Conservation (phyloP, 805 yeast genomes). For the Cyberlindnera maritima region DNA sequence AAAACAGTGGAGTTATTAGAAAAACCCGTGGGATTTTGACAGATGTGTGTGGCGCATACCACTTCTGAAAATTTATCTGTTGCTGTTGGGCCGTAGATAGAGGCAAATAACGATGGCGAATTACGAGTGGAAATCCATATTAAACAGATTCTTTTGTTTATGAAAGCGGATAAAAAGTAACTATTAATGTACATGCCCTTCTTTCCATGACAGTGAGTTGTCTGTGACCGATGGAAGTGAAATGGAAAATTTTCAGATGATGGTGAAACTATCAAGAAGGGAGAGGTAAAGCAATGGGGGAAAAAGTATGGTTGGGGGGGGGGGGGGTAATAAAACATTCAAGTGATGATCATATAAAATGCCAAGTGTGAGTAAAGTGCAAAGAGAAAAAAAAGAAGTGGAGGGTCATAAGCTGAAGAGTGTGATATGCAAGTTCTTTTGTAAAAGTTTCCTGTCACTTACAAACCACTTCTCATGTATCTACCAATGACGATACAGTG, state of each 20-base stretch:
- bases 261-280: not conserved
- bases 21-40: no score
- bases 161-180: not conserved
- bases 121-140: not conserved
- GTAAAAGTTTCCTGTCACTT: constrained; percentile 11
- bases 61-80: no score
- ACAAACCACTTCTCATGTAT: constrained; percentile 85
- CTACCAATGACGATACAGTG: constrained; percentile 98
- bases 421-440: not conserved
- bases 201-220: not conserved
- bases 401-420: not conserved
- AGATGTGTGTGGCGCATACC: no score
- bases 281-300: not conserved
- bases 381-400: not conserved
- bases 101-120: not conserved
- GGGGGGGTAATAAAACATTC: constrained; percentile 10
- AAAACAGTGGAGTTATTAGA: no score
- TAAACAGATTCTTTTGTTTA: constrained; percentile 3
- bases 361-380: not conserved
- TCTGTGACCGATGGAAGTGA: not conserved
- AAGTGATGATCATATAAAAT: constrained; percentile 7
- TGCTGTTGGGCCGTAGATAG: no score
- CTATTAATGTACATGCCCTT: constrained; percentile 12
- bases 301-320: no score
- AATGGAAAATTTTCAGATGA: not conserved